A percentile compares a stretch with the other conserved stretches of the same genome.
phyloP scores from a whole-genome alignment of 2,329 filamentous ascomycete species.

The Cladophialophora psammophila region DNA sequence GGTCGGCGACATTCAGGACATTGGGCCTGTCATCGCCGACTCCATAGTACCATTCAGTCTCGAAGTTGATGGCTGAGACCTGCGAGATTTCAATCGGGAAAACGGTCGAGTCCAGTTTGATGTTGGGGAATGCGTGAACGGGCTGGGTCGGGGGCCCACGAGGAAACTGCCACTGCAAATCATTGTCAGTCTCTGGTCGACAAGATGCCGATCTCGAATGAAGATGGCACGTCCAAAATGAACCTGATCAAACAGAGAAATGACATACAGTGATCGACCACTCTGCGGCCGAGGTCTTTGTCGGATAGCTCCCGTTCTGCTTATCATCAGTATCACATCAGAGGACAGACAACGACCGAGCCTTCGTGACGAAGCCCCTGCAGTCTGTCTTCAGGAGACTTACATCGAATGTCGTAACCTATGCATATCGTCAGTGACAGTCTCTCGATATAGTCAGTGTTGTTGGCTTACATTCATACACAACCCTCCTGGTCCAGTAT shows the following conservation, averaged over 20 bases:
- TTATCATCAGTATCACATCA: background rate
- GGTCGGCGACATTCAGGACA: conserved; percentile 46
- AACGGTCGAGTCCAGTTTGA: conserved; percentile 54
- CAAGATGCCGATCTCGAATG: background rate
- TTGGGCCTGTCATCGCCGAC: conserved; percentile 52
- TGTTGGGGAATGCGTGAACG: conserved; percentile 64
- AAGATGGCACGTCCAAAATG: background rate
- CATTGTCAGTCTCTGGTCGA: conserved; percentile 3
- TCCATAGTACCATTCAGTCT: conserved; percentile 61
- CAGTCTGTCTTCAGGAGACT: background rate
- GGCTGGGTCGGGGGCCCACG: conserved; percentile 52
- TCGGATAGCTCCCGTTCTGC: conserved; percentile 58
- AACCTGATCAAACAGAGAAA: background rate
- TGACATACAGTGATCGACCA: conserved; percentile 56
- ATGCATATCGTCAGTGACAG: conserved; percentile 6
- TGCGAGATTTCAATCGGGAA: conserved; percentile 54
- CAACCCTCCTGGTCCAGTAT: conserved; percentile 47
- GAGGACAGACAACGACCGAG: background rate
- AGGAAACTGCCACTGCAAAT: conserved; percentile 56
- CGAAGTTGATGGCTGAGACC: conserved; percentile 53
- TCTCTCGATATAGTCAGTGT: background rate
- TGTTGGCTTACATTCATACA: conserved; percentile 62
- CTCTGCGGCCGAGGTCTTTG: conserved; percentile 55
- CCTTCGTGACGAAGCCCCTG: background rate
- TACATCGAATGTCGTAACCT: conserved; percentile 58